Conservation (phyloP, 108 stramenopile genomes). For the Stephanodiscus triporus region DNA sequence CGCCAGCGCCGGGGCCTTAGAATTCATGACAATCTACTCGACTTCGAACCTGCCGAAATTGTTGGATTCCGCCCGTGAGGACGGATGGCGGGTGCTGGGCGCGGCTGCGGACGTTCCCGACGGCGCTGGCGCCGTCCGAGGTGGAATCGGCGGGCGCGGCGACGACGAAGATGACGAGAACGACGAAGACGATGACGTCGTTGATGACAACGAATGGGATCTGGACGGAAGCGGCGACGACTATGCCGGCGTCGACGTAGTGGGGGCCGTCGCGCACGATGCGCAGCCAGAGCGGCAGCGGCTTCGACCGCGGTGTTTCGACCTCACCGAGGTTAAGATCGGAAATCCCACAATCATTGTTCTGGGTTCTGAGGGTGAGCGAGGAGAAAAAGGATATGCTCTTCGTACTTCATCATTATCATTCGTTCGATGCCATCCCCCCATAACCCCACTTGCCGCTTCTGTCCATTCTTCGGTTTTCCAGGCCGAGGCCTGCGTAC, state of each 20-base stretch:
- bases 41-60: slow-evolving; percentile 84
- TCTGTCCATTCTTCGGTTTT: background rate
- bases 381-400: too few relatives aligned
- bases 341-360: slow-evolving; percentile 89
- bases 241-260: background rate
- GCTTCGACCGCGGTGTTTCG: slow-evolving; percentile 43
- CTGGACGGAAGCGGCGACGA: background rate
- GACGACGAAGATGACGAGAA: background rate
- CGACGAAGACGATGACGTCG: slow-evolving; percentile 20
- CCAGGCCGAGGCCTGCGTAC: slow-evolving; percentile 85
- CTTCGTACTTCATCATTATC: too few relatives aligned
- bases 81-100: slow-evolving; percentile 93
- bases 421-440: too few relatives aligned
- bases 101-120: slow-evolving; percentile 66
- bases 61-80: slow-evolving; percentile 67
- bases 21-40: slow-evolving; percentile 69
- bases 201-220: slow-evolving; percentile 13
- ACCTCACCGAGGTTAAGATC: slow-evolving; percentile 53
- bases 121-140: slow-evolving; percentile 8
- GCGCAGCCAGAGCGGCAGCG: background rate
- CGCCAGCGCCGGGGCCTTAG: slow-evolving; percentile 88
- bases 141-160: background rate
- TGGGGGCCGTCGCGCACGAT: background rate
- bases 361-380: slow-evolving; percentile 88
- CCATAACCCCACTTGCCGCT: background rate